Evolutionary conservation across 2,329 filamentous ascomycete species (phyloP).

Genomic region (Kalmusia sp.): DNA sequence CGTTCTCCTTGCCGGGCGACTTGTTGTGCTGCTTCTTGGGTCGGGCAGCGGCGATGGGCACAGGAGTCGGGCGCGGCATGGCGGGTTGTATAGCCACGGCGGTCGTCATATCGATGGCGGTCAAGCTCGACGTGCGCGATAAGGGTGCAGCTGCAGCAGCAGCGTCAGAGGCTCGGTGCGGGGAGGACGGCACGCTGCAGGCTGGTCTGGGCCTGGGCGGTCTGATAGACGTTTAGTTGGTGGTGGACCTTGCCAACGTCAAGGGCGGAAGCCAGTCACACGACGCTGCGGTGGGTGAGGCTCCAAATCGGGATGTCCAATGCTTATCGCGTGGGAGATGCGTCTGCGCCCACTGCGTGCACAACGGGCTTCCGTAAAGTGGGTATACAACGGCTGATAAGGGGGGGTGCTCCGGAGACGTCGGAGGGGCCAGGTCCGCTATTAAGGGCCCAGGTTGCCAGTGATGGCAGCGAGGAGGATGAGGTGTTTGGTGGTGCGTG

Average conservation of each 20-base stretch:
- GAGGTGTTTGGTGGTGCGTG: conserved; percentile 50
- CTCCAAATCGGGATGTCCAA: conserved; percentile 36
- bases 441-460: conserved; percentile 45
- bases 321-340: conserved; percentile 49
- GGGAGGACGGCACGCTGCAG: conserved; percentile 15
- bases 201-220: neutral
- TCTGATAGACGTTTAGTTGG: conserved; percentile 29
- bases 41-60: conserved; percentile 55
- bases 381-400: conserved; percentile 2
- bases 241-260: conserved; percentile 23
- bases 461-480: conserved; percentile 50
- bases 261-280: conserved; percentile 36
- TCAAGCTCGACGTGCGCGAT: conserved; percentile 29
- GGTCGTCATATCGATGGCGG: conserved; percentile 53
- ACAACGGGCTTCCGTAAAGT: neutral
- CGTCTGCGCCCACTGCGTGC: conserved; percentile 15
- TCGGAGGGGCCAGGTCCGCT: conserved; percentile 1
- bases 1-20: conserved; percentile 52
- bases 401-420: neutral
- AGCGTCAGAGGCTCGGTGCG: conserved; percentile 26
- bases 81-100: conserved; percentile 57
- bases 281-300: conserved; percentile 29
- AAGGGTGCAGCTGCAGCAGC: conserved; percentile 27
- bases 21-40: conserved; percentile 49
- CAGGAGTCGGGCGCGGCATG: conserved; percentile 52